A percentile compares a stretch with the other conserved stretches of the same genome.
phyloP scores from a whole-genome alignment of 116 monocot species.

The Posidonia oceanica region DNA sequence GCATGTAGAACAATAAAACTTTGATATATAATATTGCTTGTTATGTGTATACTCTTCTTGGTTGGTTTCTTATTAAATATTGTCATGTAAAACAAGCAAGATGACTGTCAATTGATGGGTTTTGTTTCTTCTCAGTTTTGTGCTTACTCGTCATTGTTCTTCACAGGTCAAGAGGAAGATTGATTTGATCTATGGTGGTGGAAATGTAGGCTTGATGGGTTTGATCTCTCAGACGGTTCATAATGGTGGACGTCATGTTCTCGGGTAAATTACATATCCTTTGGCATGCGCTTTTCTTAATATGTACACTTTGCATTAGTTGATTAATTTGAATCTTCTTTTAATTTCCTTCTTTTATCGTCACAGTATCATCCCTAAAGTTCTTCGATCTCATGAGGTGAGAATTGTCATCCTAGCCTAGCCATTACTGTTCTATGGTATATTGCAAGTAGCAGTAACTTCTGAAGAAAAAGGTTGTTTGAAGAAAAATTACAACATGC shows the following conservation, averaged over 20 bases:
- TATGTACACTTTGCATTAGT: neutral
- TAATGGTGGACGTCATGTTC: slow-evolving; percentile 62
- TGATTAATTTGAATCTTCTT: neutral
- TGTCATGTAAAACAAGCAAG: no score
- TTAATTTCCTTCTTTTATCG: neutral
- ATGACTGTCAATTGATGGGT: no score
- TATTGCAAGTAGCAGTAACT: neutral
- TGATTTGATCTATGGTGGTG: slow-evolving; percentile 72
- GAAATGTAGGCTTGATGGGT: slow-evolving; percentile 75
- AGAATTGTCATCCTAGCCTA: neutral
- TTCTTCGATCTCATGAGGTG: slow-evolving; percentile 48
- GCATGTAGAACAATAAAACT: neutral
- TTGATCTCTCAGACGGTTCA: slow-evolving; percentile 45
- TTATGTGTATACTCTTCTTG: neutral
- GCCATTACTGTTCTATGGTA: no score
- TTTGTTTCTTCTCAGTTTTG: neutral
- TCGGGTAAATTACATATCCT: slow-evolving; percentile 28
- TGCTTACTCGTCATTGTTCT: neutral
- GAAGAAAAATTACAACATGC: neutral
- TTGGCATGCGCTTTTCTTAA: neutral
- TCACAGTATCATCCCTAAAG: slow-evolving; percentile 55
- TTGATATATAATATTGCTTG: neutral
- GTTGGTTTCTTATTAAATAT: no score
- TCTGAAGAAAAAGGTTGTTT: neutral
- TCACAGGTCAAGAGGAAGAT: slow-evolving; percentile 61